Percentiles rank a stretch among this genome's conserved stretches.
Evolutionary conservation across 2,329 filamentous ascomycete genomes (phyloP).

Genomic region (Dothideomycetes sp.): DNA sequence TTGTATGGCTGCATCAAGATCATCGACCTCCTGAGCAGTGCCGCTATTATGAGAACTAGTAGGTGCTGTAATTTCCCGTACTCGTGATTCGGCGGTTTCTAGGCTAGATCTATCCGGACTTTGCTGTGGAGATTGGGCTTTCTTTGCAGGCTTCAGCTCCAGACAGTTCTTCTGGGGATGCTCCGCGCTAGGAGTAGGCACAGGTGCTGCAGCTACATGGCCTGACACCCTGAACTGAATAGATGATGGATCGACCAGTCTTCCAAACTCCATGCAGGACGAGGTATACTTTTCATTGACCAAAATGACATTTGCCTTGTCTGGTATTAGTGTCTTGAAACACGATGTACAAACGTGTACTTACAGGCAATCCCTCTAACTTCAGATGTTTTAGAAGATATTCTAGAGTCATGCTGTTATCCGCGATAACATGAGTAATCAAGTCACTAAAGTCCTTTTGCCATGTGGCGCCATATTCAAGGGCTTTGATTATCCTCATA

Average conservation of each 20-base stretch:
- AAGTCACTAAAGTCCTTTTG: constrained; percentile 43
- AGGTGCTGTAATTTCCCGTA: too few relatives aligned
- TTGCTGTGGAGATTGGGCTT: constrained; percentile 27
- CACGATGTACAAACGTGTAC: constrained; percentile 17
- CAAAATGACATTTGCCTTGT: constrained; percentile 40
- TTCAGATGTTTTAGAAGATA: constrained; percentile 54
- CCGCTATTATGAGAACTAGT: not conserved
- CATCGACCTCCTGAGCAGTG: constrained; percentile 4
- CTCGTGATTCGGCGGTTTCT: not conserved
- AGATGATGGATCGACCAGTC: constrained; percentile 44
- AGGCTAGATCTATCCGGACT: not conserved
- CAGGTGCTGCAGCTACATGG: constrained; percentile 19
- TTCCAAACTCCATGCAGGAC: constrained; percentile 34
- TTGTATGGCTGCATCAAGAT: constrained; percentile 17
- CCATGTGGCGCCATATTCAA: constrained; percentile 68
- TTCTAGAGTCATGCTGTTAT: constrained; percentile 55
- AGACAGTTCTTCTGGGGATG: constrained; percentile 28
- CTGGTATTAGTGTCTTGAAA: constrained; percentile 14
- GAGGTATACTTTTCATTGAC: constrained; percentile 37
- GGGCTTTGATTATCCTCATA: constrained; percentile 63
- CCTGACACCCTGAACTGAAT: constrained; percentile 52
- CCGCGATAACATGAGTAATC: constrained; percentile 73
- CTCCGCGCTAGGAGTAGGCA: not conserved
- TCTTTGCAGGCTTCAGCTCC: constrained; percentile 41
- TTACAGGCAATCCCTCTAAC: constrained; percentile 38